These are phyloP conservation scores for Boletus bicolor DNA, from an alignment of 768 basidiomycete genomes.

Conservation along the genomic window DNA sequence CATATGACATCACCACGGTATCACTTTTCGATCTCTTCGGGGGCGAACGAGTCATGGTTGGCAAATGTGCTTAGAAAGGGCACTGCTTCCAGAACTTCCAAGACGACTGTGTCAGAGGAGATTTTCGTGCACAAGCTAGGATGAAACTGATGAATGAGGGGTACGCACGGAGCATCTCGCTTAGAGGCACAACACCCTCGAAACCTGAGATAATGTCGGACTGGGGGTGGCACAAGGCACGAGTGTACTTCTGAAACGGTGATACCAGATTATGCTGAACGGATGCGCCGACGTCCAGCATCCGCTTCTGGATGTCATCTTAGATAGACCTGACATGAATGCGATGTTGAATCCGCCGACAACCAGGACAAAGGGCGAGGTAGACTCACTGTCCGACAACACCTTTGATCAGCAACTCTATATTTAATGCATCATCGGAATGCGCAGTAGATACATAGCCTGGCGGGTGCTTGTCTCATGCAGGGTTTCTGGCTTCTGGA, in stretches of 20 bases:
- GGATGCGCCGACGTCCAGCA: constrained; percentile 42
- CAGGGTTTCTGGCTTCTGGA: background rate
- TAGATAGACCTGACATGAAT: constrained; percentile 29
- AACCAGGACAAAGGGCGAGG: background rate
- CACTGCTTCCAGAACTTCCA: constrained; percentile 66
- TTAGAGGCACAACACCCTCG: constrained; percentile 61
- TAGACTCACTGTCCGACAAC: constrained; percentile 13
- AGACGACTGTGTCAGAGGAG: constrained; percentile 51
- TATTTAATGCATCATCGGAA: background rate
- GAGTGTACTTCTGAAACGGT: constrained; percentile 43
- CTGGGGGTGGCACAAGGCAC: constrained; percentile 46
- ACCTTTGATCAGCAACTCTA: constrained; percentile 15
- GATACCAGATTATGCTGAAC: constrained; percentile 53
- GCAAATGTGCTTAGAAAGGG: constrained; percentile 51
- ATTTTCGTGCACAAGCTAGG: background rate
- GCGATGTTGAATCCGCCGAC: background rate
- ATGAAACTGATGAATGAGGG: constrained; percentile 14
- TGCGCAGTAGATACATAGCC: background rate
- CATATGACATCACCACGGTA: constrained; percentile 49
- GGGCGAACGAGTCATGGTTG: constrained; percentile 46
- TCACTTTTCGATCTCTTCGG: constrained; percentile 41
- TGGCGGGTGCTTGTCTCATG: background rate
- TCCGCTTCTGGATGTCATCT: constrained; percentile 33
- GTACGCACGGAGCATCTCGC: constrained; percentile 72
- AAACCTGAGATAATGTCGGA: constrained; percentile 62